Evolutionary conservation across 495 filamentous ascomycete species (phyloP).

Genomic region (Glonium stellatum): DNA sequence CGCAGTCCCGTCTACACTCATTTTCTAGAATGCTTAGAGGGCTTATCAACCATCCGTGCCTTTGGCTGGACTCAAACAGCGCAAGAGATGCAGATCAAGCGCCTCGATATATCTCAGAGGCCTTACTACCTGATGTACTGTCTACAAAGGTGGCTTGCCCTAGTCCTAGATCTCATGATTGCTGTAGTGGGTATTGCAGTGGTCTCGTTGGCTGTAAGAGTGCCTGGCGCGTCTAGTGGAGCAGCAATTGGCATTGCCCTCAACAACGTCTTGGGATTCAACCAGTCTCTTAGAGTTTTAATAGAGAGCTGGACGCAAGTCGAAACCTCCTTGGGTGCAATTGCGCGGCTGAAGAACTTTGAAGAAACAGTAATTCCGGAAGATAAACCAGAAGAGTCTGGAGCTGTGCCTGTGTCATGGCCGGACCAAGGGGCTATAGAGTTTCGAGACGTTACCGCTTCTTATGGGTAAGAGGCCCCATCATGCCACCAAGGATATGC

Average conservation of each 20-base stretch:
- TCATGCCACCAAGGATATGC: not conserved
- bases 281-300: not conserved
- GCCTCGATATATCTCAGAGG: constrained; percentile 52
- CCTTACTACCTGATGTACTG: constrained; percentile 53
- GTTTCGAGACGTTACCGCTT: constrained; percentile 7
- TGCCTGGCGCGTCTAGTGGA: not conserved
- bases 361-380: constrained; percentile 6
- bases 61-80: constrained; percentile 49
- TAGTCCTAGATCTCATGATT: constrained; percentile 39
- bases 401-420: constrained; percentile 5
- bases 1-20: constrained; percentile 34
- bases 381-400: constrained; percentile 28
- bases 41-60: constrained; percentile 47
- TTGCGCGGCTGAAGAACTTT: constrained; percentile 12
- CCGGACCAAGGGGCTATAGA: constrained; percentile 11
- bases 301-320: constrained; percentile 15
- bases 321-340: constrained; percentile 19
- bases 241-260: constrained; percentile 15
- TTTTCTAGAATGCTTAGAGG: constrained; percentile 39
- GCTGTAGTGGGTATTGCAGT: constrained; percentile 30
- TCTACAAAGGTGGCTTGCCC: constrained; percentile 40
- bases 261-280: constrained; percentile 10
- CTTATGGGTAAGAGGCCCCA: constrained; percentile 10
- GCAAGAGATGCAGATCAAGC: constrained; percentile 32
- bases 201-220: constrained; percentile 4